Base-by-base conservation (phyloP, 495 filamentous ascomycete genomes). In the Jackrogersella multiformis region DNA sequence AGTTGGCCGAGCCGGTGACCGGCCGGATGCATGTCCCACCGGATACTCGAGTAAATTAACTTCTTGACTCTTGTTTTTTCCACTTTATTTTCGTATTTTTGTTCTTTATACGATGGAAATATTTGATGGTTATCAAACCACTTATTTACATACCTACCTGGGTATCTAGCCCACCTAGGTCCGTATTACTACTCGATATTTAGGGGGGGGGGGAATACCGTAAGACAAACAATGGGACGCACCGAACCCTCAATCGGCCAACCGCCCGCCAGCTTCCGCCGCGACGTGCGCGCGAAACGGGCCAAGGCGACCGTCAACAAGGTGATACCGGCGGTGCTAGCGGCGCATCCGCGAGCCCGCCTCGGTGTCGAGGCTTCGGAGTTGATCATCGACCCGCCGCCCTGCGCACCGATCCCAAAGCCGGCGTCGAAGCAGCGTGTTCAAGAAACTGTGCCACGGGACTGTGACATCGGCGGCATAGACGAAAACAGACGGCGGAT, bases 301-400 rank as follows among this genome's bases (percentile, higher is more conserved):
- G 84, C 85, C 15, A 80, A 79, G 38, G 73, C 79, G 10, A 84
- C 84, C 24, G 73, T 85, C 61, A 83, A 84, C 66, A 82, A 80
- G 48, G 76, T 73, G 48, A 77, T 87, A 20, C 86, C 85, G 5
- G 75, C 81, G 6, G 56, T 87, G 9, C 65, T 87, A 1, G 72
- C 76, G 5, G 73, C 78, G 1, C 78, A 82, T 67, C 70, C 79
- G 21, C 80, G 83, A 20, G 85, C 84, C 1, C 74, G 78, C 9
- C 74, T 70, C n/a, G 85, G 84, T 13, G 66, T 84, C 30, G 80
- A 82, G 20, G 74, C 65, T 12, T 78, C 79, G 20, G 80, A 86
- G 66, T 70, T 87, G 26, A 74, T 86, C 42, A 68, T 78, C 20
- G 79, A 82, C 56, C 78, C 79, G 3, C 73, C 65, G 28, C 44